Base-by-base conservation (phyloP, 169 alveolate genomes). In the Besnoitia besnoiti region DNA sequence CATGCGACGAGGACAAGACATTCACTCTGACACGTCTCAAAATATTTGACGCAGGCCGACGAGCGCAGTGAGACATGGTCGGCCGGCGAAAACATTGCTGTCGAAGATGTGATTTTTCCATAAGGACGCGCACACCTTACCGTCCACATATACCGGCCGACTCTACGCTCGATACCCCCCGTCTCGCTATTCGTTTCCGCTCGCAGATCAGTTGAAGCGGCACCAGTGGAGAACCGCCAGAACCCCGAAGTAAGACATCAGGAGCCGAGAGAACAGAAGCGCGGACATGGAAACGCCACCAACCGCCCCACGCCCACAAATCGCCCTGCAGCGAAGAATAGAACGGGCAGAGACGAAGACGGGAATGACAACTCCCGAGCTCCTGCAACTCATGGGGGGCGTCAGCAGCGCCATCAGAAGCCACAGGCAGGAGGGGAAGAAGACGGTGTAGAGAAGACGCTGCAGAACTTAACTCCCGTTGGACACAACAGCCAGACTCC, bases 181-280 rank as follows among this genome's bases (percentile, higher is more conserved):
- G n/a, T n/a, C n/a, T n/a, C n/a, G n/a, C n/a, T 73, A n/a, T 12
- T 39, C 84, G 46, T 33, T n/a, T 73, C 30, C 73, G 84, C 33
- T 44, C 33, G 19, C 80, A 73, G 84, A 44, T 73, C 84, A 44
- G 84, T 73, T 33, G 84, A 73, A 44, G 84, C 46, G 0, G 84
- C 84, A 73, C 84, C 84, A 0, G 84, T 73, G 49, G 84, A 73
- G 40, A 39, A 73, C 46, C 84, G 84, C 40, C 84, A 73, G 84
- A 73, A 73, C 33, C 84, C 84, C 19, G 84, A 73, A 73, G 84
- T 73, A 73, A 73, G 46, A 12, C 84, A 73, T 39, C 84, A 73
- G 30, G 84, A 73, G 84, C 84, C 24, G 44, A 3, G 84, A 21
- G 84, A 73, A 73, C 73, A 55, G 8, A 7, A 44, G 30, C 40